These are phyloP conservation scores for Boletus tomentosulus DNA, from an alignment of 768 basidiomycete genomes.

Conservation along the genomic window DNA sequence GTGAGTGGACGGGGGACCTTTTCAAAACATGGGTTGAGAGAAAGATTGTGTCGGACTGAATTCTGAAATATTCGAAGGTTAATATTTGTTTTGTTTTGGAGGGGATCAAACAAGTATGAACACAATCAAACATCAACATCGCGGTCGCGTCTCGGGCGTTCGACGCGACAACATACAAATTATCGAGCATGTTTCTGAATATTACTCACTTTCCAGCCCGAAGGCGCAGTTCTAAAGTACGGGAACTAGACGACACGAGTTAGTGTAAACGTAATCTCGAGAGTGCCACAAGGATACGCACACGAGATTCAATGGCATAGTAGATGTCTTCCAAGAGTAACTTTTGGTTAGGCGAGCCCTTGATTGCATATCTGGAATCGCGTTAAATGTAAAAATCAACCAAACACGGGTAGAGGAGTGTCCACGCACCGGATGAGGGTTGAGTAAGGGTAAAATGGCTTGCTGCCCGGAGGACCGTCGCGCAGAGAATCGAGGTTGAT, in stretches of 20 bases:
- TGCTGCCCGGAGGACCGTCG: constrained; percentile 84
- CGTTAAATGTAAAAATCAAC: background rate
- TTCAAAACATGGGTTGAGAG: constrained; percentile 87
- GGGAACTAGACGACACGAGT: constrained; percentile 56
- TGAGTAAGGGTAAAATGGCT: constrained; percentile 89
- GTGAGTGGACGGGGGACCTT: constrained; percentile 90
- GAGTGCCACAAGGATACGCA: constrained; percentile 36
- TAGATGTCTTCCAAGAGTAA: constrained; percentile 86
- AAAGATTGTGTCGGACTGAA: constrained; percentile 87
- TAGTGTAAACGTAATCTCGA: constrained; percentile 3
- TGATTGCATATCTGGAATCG: constrained; percentile 73
- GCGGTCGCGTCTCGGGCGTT: constrained; percentile 42
- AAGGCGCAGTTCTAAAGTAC: constrained; percentile 81
- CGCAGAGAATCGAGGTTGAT: constrained; percentile 84
- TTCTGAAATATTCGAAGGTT: constrained; percentile 48
- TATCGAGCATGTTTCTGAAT: background rate
- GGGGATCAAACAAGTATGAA: constrained; percentile 51
- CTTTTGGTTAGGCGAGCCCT: constrained; percentile 85
- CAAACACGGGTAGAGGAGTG: background rate
- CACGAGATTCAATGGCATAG: constrained; percentile 85
- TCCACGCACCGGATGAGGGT: constrained; percentile 77
- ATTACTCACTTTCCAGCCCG: constrained; percentile 83
- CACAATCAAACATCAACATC: constrained; percentile 63
- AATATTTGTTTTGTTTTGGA: constrained; percentile 29
- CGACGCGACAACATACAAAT: constrained; percentile 2